Percentiles rank a stretch among this genome's conserved stretches.
phyloP scores from a whole-genome alignment of 306 rosid species.

The Coriaria nepalensis region DNA sequence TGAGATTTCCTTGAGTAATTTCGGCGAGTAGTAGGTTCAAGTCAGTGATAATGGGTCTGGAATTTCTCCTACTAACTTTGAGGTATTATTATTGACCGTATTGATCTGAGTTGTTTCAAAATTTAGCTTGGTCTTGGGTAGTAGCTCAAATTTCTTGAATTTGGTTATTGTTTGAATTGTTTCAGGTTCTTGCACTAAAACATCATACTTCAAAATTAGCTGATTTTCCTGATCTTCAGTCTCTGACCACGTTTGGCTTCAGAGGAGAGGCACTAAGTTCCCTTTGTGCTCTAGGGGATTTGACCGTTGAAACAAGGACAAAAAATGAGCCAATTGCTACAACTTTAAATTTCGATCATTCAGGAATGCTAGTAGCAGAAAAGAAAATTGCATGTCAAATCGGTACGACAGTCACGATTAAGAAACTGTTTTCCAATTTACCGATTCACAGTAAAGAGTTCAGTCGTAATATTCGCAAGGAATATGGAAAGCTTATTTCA shows the following conservation, averaged over 20 bases:
- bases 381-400: conserved; percentile 76
- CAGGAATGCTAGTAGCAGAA: conserved; percentile 56
- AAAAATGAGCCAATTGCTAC: conserved; percentile 59
- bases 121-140: background rate
- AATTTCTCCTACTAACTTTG: conserved; percentile 65
- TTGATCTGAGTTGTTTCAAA: background rate
- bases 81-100: conserved; percentile 13
- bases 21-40: conserved; percentile 70
- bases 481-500: conserved; percentile 79
- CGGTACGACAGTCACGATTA: conserved; percentile 84
- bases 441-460: conserved; percentile 88
- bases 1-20: conserved; percentile 58
- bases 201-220: conserved; percentile 77
- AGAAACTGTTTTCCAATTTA: conserved; percentile 58
- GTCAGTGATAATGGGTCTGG: conserved; percentile 86
- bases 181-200: conserved; percentile 64
- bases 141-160: background rate
- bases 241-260: conserved; percentile 78
- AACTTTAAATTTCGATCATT: conserved; percentile 60
- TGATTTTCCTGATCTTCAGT: conserved; percentile 81
- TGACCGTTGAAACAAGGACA: conserved; percentile 73
- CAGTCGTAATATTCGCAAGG: conserved; percentile 75
- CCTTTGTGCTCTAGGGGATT: conserved; percentile 55
- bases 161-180: background rate
- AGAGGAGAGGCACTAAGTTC: conserved; percentile 97